phyloP scores from a whole-genome alignment of 495 filamentous ascomycete species.

The Penicillium roqueforti region DNA sequence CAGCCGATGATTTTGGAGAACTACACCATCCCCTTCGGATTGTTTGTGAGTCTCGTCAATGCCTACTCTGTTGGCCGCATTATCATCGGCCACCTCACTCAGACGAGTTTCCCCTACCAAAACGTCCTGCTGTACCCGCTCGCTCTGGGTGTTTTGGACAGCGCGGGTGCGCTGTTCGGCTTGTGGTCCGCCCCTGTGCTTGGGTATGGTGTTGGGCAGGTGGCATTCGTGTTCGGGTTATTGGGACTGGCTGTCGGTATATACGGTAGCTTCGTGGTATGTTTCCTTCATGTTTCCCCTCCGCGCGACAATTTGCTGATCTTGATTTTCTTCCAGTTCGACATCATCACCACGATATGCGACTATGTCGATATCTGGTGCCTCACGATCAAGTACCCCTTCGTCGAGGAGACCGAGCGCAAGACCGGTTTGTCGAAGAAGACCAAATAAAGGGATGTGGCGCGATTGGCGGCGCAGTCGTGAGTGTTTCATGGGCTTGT shows the following conservation, averaged over 20 bases:
- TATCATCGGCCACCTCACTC: constrained; percentile 86
- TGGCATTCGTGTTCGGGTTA: constrained; percentile 80
- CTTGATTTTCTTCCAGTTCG: constrained; percentile 44
- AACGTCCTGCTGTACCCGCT: constrained; percentile 73
- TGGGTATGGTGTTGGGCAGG: constrained; percentile 69
- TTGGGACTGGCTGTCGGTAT: constrained; percentile 77
- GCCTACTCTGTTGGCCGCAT: constrained; percentile 93
- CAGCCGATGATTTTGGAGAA: constrained; percentile 76
- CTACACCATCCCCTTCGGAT: constrained; percentile 80
- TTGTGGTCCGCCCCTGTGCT: constrained; percentile 72
- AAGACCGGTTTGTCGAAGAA: constrained; percentile 32
- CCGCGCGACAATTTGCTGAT: not conserved
- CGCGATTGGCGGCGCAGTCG: not conserved
- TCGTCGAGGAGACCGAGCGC: constrained; percentile 29
- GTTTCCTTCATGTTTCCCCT: constrained; percentile 14
- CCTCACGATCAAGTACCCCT: constrained; percentile 80
- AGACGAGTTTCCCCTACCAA: constrained; percentile 78
- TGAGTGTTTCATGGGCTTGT: constrained; percentile 2
- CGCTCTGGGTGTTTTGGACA: constrained; percentile 69
- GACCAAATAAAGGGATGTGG: constrained; percentile 22
- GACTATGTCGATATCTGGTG: constrained; percentile 99
- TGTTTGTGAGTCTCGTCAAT: constrained; percentile 84
- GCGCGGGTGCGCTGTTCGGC: constrained; percentile 63
- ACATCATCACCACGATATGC: constrained; percentile 95
- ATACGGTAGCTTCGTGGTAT: constrained; percentile 90